A percentile compares a stretch with the other conserved stretches of the same genome.
Evolutionary conservation across 1,284 basidiomycete species (phyloP).

Genomic region (Naganishia cerealis): DNA sequence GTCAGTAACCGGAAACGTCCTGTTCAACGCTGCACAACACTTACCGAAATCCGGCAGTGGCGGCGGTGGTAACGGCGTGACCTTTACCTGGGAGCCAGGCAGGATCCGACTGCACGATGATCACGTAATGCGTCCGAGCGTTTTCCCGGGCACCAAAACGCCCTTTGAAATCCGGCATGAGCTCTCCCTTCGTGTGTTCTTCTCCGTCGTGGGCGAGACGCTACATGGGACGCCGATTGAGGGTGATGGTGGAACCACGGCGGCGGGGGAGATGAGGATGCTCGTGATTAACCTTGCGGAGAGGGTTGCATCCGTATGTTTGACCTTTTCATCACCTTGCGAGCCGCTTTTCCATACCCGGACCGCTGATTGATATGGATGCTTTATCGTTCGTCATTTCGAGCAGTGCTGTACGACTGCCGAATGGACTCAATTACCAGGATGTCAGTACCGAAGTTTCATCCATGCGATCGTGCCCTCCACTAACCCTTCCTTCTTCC

Average conservation of each 20-base stretch:
- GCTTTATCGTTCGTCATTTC: neutral
- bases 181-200: conserved; percentile 10
- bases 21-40: neutral
- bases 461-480: neutral
- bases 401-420: conserved; percentile 7
- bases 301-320: conserved; percentile 8
- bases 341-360: neutral
- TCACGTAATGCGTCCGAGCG: neutral
- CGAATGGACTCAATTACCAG: conserved; percentile 14
- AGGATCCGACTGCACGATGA: conserved; percentile 8
- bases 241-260: neutral
- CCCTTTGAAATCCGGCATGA: conserved; percentile 9
- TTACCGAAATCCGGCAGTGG: neutral
- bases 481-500: neutral
- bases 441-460: conserved; percentile 2
- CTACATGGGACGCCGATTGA: neutral
- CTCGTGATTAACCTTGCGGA: conserved; percentile 12
- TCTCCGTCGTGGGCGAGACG: conserved; percentile 3
- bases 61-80: neutral
- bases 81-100: conserved; percentile 12
- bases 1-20: neutral
- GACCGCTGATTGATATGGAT: neutral
- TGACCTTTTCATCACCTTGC: neutral
- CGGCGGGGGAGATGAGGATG: conserved; percentile 15
- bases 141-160: neutral